These are phyloP conservation scores for Saksenaea vasiformis DNA, from an alignment of 371 early-diverging fungal genomes.

Conservation along the genomic window DNA sequence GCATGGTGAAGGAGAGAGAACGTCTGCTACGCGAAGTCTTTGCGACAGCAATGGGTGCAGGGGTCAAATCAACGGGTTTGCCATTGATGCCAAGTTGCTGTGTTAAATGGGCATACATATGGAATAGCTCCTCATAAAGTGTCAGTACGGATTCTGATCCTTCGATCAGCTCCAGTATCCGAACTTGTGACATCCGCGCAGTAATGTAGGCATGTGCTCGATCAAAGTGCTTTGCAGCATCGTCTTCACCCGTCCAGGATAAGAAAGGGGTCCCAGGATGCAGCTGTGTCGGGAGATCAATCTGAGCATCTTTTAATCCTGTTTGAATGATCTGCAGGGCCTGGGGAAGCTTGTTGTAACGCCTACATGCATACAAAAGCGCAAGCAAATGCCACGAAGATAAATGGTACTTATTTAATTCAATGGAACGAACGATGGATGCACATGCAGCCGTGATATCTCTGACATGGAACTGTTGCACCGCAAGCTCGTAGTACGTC, in stretches of 20 bases:
- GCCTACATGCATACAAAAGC: slow-evolving; percentile 65
- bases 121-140: slow-evolving; percentile 59
- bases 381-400: slow-evolving; percentile 88
- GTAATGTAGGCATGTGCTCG: slow-evolving; percentile 27
- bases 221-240: slow-evolving; percentile 22
- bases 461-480: slow-evolving; percentile 79
- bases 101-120: slow-evolving; percentile 60
- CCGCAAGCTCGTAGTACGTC: slow-evolving; percentile 74
- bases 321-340: slow-evolving; percentile 53
- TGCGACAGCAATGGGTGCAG: not conserved
- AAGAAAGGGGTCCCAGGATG: slow-evolving; percentile 13
- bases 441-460: slow-evolving; percentile 67
- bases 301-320: not conserved
- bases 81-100: slow-evolving; percentile 11
- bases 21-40: slow-evolving; percentile 2
- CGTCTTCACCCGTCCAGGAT: slow-evolving; percentile 26
- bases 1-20: slow-evolving; percentile 5
- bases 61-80: not conserved
- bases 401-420: slow-evolving; percentile 58
- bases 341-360: slow-evolving; percentile 24
- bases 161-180: slow-evolving; percentile 31
- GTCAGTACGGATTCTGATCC: slow-evolving; percentile 58
- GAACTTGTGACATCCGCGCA: slow-evolving; percentile 26
- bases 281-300: not conserved
- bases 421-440: slow-evolving; percentile 61